Percentiles rank a stretch among this genome's conserved stretches.
phyloP scores from a whole-genome alignment of 78 protist species.

The Acrasis kona region DNA sequence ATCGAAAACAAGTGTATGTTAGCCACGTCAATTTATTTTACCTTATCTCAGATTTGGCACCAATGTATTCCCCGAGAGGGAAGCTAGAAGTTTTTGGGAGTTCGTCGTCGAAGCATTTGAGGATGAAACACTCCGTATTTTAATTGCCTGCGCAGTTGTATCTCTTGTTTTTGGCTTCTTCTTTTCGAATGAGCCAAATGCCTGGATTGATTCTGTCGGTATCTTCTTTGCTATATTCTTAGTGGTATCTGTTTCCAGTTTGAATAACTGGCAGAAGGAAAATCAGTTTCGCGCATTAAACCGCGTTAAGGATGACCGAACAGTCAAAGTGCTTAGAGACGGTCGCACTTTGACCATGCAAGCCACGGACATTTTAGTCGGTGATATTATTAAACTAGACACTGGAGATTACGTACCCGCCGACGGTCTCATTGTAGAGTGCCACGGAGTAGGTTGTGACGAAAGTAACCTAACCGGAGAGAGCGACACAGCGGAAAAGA shows the following conservation, averaged over 20 bases:
- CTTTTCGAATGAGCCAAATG: background rate
- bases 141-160: background rate
- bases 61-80: background rate
- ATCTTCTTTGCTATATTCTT: constrained; percentile 48
- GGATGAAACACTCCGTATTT: background rate
- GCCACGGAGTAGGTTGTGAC: constrained; percentile 13
- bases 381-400: constrained; percentile 37
- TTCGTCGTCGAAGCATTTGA: constrained; percentile 2
- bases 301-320: constrained; percentile 9
- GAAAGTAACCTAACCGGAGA: constrained; percentile 84
- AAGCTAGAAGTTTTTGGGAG: background rate
- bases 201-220: constrained; percentile 53
- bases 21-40: too few relatives aligned
- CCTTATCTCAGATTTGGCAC: constrained; percentile 6
- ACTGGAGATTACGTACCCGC: constrained; percentile 73
- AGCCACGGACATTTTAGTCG: constrained; percentile 75
- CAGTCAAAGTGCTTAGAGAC: constrained; percentile 24
- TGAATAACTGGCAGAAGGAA: constrained; percentile 35
- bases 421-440: constrained; percentile 63
- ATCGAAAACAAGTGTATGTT: too few relatives aligned
- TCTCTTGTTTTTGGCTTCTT: constrained; percentile 12
- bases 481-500: background rate
- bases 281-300: constrained; percentile 39
- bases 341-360: constrained; percentile 20
- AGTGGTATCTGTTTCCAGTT: constrained; percentile 18